Evolutionary conservation across 129 eudicot species (phyloP).

Genomic region (Centaurea solstitialis): DNA sequence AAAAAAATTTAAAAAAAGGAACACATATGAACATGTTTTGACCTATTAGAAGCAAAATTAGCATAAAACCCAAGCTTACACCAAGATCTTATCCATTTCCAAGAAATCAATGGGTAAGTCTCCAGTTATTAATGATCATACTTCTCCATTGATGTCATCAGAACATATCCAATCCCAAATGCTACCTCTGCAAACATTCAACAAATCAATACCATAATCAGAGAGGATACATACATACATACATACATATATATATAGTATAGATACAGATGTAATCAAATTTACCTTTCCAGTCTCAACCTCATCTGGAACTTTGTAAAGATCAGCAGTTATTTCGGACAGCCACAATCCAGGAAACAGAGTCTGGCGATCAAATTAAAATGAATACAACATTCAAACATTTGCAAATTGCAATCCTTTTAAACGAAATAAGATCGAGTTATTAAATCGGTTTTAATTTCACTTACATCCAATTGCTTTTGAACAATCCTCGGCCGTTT

Average conservation of each 20-base stretch:
- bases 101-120: slow-evolving; percentile 4
- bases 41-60: slow-evolving; percentile 30
- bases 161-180: neutral
- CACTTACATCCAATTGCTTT: slow-evolving; percentile 68
- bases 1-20: neutral
- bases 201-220: neutral
- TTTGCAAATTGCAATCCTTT: slow-evolving; percentile 12
- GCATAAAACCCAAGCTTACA: slow-evolving; percentile 33
- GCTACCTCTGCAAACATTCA: slow-evolving; percentile 37
- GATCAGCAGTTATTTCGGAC: slow-evolving; percentile 65
- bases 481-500: slow-evolving; percentile 62
- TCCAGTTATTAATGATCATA: slow-evolving; percentile 26
- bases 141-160: slow-evolving; percentile 29
- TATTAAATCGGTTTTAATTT: neutral
- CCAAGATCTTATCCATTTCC: slow-evolving; percentile 27
- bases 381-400: slow-evolving; percentile 27
- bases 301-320: slow-evolving; percentile 65
- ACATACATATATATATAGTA: too few relatives aligned
- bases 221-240: too few relatives aligned
- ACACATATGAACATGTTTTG: slow-evolving; percentile 22
- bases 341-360: slow-evolving; percentile 74
- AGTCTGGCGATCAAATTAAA: slow-evolving; percentile 38
- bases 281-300: slow-evolving; percentile 40
- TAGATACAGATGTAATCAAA: neutral
- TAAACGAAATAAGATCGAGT: neutral